These are phyloP conservation scores for Pythium scleroteichum DNA, from an alignment of 352 stramenopile genomes.

Conservation along the genomic window DNA sequence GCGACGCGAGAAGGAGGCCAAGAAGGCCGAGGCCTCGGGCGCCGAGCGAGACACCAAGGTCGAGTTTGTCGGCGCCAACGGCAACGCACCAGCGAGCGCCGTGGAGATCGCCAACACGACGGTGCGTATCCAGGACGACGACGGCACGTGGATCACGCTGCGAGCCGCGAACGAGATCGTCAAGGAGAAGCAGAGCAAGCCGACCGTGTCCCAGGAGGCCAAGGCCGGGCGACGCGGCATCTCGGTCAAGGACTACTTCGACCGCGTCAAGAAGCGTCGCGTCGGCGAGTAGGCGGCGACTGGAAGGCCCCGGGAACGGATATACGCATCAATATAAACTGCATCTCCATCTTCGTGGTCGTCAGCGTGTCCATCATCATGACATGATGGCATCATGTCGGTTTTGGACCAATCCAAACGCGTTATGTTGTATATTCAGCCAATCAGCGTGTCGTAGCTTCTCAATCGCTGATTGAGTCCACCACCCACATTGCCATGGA, in stretches of 20 bases:
- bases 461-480: not conserved
- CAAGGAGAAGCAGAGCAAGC: conserved; percentile 70
- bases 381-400: not conserved
- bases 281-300: conserved; percentile 40
- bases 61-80: conserved; percentile 55
- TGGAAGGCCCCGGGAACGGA: not conserved
- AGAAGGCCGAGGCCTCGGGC: conserved; percentile 30
- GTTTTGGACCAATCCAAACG: conserved; percentile 11
- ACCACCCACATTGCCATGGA: not conserved
- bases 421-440: conserved; percentile 1
- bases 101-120: conserved; percentile 76
- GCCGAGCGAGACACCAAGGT: conserved; percentile 45
- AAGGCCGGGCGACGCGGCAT: conserved; percentile 79
- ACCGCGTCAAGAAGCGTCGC: conserved; percentile 73
- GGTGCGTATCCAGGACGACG: conserved; percentile 81
- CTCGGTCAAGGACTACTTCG: conserved; percentile 86
- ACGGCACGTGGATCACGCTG: conserved; percentile 84
- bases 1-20: conserved; percentile 46
- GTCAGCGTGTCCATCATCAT: not conserved
- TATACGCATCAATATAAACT: conserved; percentile 10
- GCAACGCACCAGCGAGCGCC: conserved; percentile 47
- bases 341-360: not conserved
- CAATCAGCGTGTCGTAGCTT: conserved; percentile 18
- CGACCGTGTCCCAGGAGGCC: conserved; percentile 57
- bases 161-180: conserved; percentile 79